Evolutionary conservation across 495 filamentous ascomycete genomes (phyloP), one percentile per base, ranked within the genome.

Genomic region (Bombardia bombarda): DNA sequence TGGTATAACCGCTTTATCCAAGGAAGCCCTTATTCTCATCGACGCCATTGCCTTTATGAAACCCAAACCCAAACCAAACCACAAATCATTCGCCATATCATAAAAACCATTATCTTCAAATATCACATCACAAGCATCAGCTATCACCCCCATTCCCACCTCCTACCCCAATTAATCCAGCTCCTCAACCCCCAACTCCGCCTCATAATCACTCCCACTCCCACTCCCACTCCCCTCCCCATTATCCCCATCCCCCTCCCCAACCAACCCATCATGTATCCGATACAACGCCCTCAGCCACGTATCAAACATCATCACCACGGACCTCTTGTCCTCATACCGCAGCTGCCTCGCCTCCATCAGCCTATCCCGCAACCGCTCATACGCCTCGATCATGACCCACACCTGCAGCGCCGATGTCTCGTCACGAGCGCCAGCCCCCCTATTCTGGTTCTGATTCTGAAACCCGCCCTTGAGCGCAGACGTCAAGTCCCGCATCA

Each of bases 371-470:
- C 63, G 49, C 40, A 73, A 32, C 38, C 58, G 50, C 49, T 72
- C 69, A 38, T 73, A 73, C 22, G 68, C 68, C 49, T 72, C 68
- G 35, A 73, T 73, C 69, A 73, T 72, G 13, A 65, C 59, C 65
- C 66, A 68, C 7, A 75, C 76, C 67, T 58, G 81, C 63, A 63
- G 69, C 58, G 64, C 77, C 64, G 58, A 78, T 47, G 51, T 78
- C 66, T 65, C 61, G 3, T 51, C 16, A 3, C 46, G 50, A 1
- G 52, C 26, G 2, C 54, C n/a, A n/a, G n/a, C n/a, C n/a, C n/a
- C n/a, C n/a, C n/a, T n/a, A n/a, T n/a, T n/a, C n/a, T n/a, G n/a
- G n/a, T n/a, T n/a, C n/a, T n/a, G 48, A n/a, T 38, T 36, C 1
- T 48, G 50, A 23, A 51, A 45, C 34, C 22, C 26, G 28, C 50